Evolutionary conservation across 345 rosid species (phyloP).

Genomic region (Melaleuca quinquenervia): DNA sequence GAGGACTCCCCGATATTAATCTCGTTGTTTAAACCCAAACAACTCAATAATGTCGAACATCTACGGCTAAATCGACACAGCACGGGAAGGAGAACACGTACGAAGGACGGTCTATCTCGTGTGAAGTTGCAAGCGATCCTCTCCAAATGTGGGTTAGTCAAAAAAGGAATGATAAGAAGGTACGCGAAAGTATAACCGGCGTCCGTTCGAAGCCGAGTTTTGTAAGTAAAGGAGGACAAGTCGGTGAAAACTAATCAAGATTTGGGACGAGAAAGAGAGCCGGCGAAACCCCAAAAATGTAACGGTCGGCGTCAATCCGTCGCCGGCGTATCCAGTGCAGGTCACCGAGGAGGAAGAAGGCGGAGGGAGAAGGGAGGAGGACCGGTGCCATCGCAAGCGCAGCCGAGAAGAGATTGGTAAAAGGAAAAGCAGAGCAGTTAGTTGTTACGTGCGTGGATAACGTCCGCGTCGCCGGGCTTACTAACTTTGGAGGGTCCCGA

Average conservation of each 20-base stretch:
- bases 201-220: not conserved
- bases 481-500: too few species aligned
- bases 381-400: fast-evolving
- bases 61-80: too few species aligned
- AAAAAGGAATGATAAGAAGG: not conserved
- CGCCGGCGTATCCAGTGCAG: not conserved
- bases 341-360: not conserved
- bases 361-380: not conserved
- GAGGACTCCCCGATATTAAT: not conserved
- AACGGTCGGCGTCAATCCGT: not conserved
- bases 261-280: not conserved
- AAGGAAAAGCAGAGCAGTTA: too few species aligned
- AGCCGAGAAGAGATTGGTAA: not conserved
- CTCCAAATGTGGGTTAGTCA: not conserved
- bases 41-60: too few species aligned
- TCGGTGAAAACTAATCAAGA: not conserved
- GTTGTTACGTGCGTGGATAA: too few species aligned
- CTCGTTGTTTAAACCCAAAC: not conserved
- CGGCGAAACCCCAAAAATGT: not conserved
- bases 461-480: too few species aligned
- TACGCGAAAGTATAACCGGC: not conserved
- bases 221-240: not conserved
- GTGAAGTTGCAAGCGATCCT: not conserved
- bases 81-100: not conserved
- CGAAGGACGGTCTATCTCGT: not conserved